Evolutionary conservation across 306 rosid species (phyloP), one percentile per base, ranked within the genome.

Genomic region (Cucurbita ficifolia): DNA sequence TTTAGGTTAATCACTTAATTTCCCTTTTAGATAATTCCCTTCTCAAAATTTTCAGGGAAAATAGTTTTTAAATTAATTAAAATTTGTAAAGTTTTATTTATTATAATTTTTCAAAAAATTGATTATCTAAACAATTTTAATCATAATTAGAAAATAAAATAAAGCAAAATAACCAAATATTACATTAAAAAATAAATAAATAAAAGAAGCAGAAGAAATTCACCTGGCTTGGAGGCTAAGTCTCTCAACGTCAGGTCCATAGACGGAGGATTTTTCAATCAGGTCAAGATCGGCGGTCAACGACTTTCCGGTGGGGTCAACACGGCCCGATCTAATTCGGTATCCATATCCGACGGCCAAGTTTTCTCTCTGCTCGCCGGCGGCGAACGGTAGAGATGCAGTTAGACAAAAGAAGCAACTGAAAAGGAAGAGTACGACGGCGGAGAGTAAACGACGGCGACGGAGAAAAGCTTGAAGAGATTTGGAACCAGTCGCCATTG

Each of bases 161-260:
- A 45, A 10, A 45, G 3, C 0, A 45, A 9, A 12, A 36, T 0
- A 46, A 13, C n/a, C n/a, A n/a, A n/a, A n/a, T n/a, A n/a, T n/a
- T n/a, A n/a, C n/a, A n/a, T n/a, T n/a, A n/a, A n/a, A 4, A 22
- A 5, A 14, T 2, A 4, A 4, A 8, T 8, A 11, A 9, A 29
- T 5, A 42, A 10, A 52, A 11, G 21, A 24, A 52, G 21, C 14
- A 29, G 18, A 8, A 11, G 9, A 33, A 5, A 17, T 39, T 51
- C 12, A 92, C 98, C 96, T 87, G 61, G 90, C 92, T 4, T 55
- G 17, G 46, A 92, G 88, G 51, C 1, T 75, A 83, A 90, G 96
- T 22, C 29, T 75, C 33, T 74, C 82, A 61, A 92, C 76, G 65
- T 92, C 98, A 35, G 88, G 84, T 50, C 98, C 98, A 13, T 62